phyloP scores from a whole-genome alignment of 345 rosid genomes.

The Salix udensis region DNA sequence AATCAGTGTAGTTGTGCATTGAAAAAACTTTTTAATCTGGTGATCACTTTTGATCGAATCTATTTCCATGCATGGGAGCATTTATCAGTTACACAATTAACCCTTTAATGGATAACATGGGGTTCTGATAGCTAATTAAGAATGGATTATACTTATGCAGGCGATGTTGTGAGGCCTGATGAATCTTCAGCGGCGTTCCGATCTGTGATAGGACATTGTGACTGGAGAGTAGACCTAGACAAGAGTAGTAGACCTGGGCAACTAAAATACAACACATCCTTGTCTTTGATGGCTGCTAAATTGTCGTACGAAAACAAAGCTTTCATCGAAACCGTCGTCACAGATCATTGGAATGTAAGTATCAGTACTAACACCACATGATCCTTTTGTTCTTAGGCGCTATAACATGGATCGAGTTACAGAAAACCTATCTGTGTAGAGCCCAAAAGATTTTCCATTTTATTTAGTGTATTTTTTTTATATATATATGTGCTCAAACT shows the following conservation, averaged over 20 bases:
- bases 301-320: conserved; percentile 23
- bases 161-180: conserved; percentile 9
- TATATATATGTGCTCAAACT: too few species aligned
- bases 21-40: too few species aligned
- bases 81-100: too few species aligned
- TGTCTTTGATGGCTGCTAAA: conserved; percentile 27
- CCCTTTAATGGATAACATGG: too few species aligned
- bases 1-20: too few species aligned
- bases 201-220: conserved; percentile 12
- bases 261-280: conserved; percentile 3
- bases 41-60: neutral
- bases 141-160: conserved; percentile 1
- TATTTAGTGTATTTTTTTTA: too few species aligned
- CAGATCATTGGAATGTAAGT: conserved; percentile 17
- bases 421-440: too few species aligned
- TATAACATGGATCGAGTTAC: too few species aligned
- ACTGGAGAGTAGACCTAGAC: conserved; percentile 16
- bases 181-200: conserved; percentile 1
- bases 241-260: neutral
- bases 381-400: too few species aligned
- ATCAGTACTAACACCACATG: too few species aligned
- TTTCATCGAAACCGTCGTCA: conserved; percentile 7
- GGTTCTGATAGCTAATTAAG: neutral
- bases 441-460: too few species aligned
- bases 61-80: neutral